These are phyloP conservation scores for Penicillium pulvis DNA, from an alignment of 495 filamentous ascomycete genomes.

Conservation along the genomic window DNA sequence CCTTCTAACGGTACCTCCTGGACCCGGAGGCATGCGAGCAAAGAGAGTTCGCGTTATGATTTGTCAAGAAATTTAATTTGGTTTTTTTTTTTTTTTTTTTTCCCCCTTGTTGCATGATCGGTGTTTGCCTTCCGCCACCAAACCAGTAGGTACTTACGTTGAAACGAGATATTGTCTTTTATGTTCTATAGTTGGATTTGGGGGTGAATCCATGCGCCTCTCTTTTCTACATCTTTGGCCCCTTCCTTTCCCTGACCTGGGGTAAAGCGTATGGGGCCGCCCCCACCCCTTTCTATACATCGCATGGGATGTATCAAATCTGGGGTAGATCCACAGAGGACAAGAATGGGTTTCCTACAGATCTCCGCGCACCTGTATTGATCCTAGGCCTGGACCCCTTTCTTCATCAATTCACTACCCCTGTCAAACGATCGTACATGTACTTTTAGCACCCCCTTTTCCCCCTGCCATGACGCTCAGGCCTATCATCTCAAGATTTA, in stretches of 20 bases:
- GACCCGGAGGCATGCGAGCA: neutral
- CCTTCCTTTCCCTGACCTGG: neutral
- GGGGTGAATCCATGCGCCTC: neutral
- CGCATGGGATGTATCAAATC: slow-evolving; percentile 7
- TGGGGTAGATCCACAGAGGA: slow-evolving; percentile 14
- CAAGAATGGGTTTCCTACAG: neutral
- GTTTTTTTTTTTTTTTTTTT: neutral
- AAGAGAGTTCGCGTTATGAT: neutral
- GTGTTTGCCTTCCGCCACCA: neutral
- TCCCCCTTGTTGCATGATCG: neutral
- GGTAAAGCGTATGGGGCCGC: neutral
- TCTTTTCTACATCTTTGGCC: neutral
- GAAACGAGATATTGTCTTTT: neutral
- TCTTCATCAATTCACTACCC: neutral
- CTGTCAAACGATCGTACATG: neutral
- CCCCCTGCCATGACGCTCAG: slow-evolving; percentile 1
- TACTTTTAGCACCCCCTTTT: neutral
- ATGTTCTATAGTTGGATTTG: neutral
- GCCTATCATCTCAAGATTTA: neutral
- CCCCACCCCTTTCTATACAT: neutral
- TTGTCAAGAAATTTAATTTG: neutral
- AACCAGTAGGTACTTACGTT: neutral
- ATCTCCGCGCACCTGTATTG: neutral
- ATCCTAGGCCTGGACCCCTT: neutral
- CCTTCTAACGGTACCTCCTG: neutral